A percentile compares a stretch with the other conserved stretches of the same genome.
Evolutionary conservation across 2,329 filamentous ascomycete species (phyloP).

Genomic region (Ophiostoma angusticollis): DNA sequence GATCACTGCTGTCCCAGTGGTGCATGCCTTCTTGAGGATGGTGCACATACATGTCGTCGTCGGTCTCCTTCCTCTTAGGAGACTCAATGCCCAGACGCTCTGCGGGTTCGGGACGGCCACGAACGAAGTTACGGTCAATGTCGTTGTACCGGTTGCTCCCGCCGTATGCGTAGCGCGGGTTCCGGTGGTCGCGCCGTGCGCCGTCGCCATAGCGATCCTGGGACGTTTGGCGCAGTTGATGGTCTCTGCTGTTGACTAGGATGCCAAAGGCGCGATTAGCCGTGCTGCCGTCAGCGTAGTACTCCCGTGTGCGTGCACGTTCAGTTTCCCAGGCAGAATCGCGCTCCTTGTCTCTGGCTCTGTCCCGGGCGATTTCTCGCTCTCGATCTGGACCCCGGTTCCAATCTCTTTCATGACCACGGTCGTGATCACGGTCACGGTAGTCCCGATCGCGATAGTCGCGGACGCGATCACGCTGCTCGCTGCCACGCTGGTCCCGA

Average conservation of each 20-base stretch:
- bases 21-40: conserved; percentile 9
- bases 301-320: conserved; percentile 8
- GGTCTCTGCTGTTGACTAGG: conserved; percentile 12
- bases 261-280: conserved; percentile 12
- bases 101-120: neutral
- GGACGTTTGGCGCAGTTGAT: conserved; percentile 6
- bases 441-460: conserved; percentile 26
- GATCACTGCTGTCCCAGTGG: conserved; percentile 7
- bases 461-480: conserved; percentile 2
- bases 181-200: conserved; percentile 3
- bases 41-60: conserved; percentile 11
- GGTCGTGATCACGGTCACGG: conserved; percentile 10
- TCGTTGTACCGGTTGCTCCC: neutral
- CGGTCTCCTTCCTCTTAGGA: conserved; percentile 5
- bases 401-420: conserved; percentile 14
- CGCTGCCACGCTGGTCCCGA: conserved; percentile 25
- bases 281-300: conserved; percentile 12
- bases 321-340: conserved; percentile 11
- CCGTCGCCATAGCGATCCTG: conserved; percentile 5
- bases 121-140: conserved; percentile 2
- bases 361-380: conserved; percentile 3
- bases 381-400: conserved; percentile 7
- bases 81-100: conserved; percentile 9
- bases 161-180: conserved; percentile 1
- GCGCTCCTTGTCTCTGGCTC: conserved; percentile 15